phyloP scores from a whole-genome alignment of 495 filamentous ascomycete genomes.

The Acidomyces sp. region DNA sequence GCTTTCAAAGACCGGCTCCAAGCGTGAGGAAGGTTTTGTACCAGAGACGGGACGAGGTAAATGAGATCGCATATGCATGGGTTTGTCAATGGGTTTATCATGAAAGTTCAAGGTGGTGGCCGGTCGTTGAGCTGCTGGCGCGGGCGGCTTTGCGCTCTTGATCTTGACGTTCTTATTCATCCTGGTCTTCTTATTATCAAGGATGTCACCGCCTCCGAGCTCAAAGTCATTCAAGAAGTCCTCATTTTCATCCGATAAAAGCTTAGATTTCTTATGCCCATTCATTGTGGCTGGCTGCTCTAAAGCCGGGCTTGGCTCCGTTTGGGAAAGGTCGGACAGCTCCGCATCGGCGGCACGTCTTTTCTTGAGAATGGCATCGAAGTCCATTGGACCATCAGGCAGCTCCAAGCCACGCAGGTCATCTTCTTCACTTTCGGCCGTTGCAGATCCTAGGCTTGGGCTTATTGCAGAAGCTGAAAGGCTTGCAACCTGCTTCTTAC shows the following conservation, averaged over 20 bases:
- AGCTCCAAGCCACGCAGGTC: constrained; percentile 72
- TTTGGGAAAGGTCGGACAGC: constrained; percentile 16
- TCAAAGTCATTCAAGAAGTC: constrained; percentile 84
- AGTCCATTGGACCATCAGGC: constrained; percentile 68
- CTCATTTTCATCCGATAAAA: constrained; percentile 42
- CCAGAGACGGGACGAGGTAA: constrained; percentile 43
- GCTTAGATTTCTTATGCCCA: constrained; percentile 18
- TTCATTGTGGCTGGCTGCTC: constrained; percentile 27
- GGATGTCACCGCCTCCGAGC: constrained; percentile 67
- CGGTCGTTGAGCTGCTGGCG: constrained; percentile 42
- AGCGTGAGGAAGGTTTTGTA: constrained; percentile 52
- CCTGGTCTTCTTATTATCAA: constrained; percentile 63
- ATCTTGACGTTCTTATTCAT: constrained; percentile 91
- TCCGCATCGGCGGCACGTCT: constrained; percentile 25
- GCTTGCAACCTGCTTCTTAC: constrained; percentile 49
- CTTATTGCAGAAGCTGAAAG: constrained; percentile 81
- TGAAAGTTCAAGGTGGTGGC: constrained; percentile 85
- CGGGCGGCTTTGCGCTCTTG: constrained; percentile 44
- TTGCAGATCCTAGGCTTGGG: constrained; percentile 79
- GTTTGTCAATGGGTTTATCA: constrained; percentile 41
- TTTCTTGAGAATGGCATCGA: constrained; percentile 59
- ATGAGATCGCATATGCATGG: constrained; percentile 30
- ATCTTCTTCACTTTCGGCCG: constrained; percentile 89
- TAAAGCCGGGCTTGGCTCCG: constrained; percentile 28
- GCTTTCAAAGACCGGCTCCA: constrained; percentile 88